These are phyloP conservation scores for Lactarius trivialis DNA, from an alignment of 768 basidiomycete genomes.

Conservation along the genomic window DNA sequence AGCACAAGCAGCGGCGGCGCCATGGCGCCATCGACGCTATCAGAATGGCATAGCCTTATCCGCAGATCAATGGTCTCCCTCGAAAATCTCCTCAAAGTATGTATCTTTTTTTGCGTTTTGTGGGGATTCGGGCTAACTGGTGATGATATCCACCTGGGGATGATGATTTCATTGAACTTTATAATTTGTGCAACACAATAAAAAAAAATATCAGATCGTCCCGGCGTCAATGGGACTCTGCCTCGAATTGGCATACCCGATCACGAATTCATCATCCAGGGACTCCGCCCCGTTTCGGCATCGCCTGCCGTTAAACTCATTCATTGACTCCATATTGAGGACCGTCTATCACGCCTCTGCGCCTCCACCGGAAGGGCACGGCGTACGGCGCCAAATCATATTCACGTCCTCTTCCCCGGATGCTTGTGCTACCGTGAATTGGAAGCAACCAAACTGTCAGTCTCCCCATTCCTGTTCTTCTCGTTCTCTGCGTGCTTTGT, in stretches of 20 bases:
- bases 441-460: constrained; percentile 99
- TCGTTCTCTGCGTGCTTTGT: not conserved
- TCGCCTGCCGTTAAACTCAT: constrained; percentile 66
- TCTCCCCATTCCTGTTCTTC: constrained; percentile 10
- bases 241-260: constrained; percentile 77
- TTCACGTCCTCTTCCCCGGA: constrained; percentile 90
- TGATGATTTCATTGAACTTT: constrained; percentile 13
- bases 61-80: constrained; percentile 63
- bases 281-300: constrained; percentile 40
- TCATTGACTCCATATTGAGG: constrained; percentile 79
- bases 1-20: constrained; percentile 17
- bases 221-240: constrained; percentile 64
- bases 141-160: constrained; percentile 8
- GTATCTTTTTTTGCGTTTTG: constrained; percentile 26
- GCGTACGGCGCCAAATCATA: constrained; percentile 70
- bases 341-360: constrained; percentile 69
- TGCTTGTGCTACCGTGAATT: constrained; percentile 86
- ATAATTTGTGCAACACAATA: constrained; percentile 1
- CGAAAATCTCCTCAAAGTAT: constrained; percentile 66
- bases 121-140: constrained; percentile 1
- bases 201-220: constrained; percentile 39
- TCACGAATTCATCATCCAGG: constrained; percentile 37
- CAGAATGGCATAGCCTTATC: constrained; percentile 44
- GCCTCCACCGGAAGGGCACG: constrained; percentile 39
- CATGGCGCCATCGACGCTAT: constrained; percentile 25